Conservation (phyloP, 331 rosid genomes). For the Quercus lobata region DNA sequence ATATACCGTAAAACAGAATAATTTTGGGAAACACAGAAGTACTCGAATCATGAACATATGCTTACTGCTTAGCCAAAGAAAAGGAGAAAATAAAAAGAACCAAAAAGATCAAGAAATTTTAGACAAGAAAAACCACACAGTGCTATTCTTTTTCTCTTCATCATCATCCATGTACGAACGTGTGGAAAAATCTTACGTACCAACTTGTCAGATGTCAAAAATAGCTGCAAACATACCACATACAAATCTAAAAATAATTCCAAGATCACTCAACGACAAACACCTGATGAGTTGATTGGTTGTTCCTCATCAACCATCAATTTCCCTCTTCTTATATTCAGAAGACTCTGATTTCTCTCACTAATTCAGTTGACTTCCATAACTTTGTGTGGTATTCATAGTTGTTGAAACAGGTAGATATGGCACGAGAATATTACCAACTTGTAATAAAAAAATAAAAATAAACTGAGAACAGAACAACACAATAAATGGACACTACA, state of each 20-base stretch:
- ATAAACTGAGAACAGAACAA: neutral
- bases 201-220: slow-evolving; percentile 44
- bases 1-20: neutral
- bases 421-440: slow-evolving; percentile 13
- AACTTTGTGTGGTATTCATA: slow-evolving; percentile 76
- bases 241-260: slow-evolving; percentile 3
- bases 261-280: slow-evolving; percentile 8
- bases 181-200: slow-evolving; percentile 42
- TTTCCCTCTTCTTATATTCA: slow-evolving; percentile 80
- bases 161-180: slow-evolving; percentile 45
- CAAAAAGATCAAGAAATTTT: neutral
- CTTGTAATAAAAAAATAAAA: neutral
- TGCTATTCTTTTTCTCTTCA: slow-evolving; percentile 85
- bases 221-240: slow-evolving; percentile 47
- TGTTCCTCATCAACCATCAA: slow-evolving; percentile 81
- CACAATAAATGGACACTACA: neutral
- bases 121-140: slow-evolving; percentile 30
- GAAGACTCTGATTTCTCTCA: slow-evolving; percentile 86
- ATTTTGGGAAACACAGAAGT: neutral
- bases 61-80: neutral
- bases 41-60: neutral
- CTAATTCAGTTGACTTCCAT: slow-evolving; percentile 91
- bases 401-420: slow-evolving; percentile 84
- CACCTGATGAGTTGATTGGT: slow-evolving; percentile 63
- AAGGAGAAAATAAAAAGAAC: neutral